Conservation (phyloP, 345 rosid genomes). For the Citropsis articulata region DNA sequence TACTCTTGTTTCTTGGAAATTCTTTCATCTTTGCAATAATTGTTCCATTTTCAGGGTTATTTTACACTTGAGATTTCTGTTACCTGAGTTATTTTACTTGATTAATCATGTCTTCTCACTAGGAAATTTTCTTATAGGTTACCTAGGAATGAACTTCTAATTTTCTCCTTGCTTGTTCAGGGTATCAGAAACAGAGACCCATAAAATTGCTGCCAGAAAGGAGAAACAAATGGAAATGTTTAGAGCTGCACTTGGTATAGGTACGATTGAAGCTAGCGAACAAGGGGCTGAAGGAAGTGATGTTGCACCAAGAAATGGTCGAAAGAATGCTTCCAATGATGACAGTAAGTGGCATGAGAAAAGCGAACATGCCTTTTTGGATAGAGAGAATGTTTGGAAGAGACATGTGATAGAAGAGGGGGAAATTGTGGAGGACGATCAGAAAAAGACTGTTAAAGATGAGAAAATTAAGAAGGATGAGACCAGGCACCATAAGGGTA, state of each 20-base stretch:
- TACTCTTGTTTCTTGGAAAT: not conserved
- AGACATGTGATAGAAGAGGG: constrained; percentile 33
- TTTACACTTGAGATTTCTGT: not conserved
- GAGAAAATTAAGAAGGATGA: constrained; percentile 38
- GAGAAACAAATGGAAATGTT: constrained; percentile 92
- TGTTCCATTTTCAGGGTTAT: not conserved
- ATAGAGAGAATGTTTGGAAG: constrained; percentile 53
- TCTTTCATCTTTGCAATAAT: not conserved
- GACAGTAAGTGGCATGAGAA: constrained; percentile 40
- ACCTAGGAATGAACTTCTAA: not conserved
- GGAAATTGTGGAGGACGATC: constrained; percentile 37
- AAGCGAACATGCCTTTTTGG: constrained; percentile 71
- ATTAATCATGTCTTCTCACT: not conserved
- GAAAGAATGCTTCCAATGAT: constrained; percentile 31
- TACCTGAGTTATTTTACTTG: not conserved
- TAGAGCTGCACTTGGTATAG: constrained; percentile 80
- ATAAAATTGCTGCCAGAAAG: constrained; percentile 90
- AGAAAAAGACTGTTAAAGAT: constrained; percentile 28
- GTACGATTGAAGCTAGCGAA: constrained; percentile 22
- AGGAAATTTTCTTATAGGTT: not conserved
- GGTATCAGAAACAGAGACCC: constrained; percentile 80
- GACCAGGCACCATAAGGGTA: constrained; percentile 30
- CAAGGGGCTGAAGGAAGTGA: constrained; percentile 35
- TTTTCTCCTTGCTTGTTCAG: constrained; percentile 23
- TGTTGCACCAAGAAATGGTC: constrained; percentile 22